A percentile compares a stretch with the other conserved stretches of the same genome.
Evolutionary conservation across 352 stramenopile species (phyloP).

Genomic region (Globisporangium okanoganense): DNA sequence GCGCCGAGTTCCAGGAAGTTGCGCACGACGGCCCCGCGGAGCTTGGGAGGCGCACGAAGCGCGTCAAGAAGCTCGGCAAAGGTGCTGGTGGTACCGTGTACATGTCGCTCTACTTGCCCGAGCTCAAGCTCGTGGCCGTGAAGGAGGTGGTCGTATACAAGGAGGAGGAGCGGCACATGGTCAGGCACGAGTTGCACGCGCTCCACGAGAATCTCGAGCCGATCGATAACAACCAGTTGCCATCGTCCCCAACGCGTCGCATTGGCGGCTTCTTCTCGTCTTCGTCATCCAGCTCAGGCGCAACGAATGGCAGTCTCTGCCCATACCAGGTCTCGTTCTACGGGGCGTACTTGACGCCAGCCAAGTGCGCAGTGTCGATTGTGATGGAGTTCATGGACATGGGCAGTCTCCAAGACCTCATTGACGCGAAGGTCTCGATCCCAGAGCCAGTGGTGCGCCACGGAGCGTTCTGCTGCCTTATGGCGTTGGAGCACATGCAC

Average conservation of each 20-base stretch:
- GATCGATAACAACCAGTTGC: constrained; percentile 26
- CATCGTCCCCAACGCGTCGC: not conserved
- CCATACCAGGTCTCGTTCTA: constrained; percentile 89
- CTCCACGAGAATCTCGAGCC: constrained; percentile 80
- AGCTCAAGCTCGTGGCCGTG: constrained; percentile 80
- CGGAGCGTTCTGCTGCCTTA: constrained; percentile 78
- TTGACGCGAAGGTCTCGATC: constrained; percentile 42
- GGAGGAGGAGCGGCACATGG: constrained; percentile 71
- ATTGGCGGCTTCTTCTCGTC: constrained; percentile 3
- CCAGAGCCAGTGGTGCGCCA: constrained; percentile 64
- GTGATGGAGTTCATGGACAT: constrained; percentile 94
- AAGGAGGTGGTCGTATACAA: constrained; percentile 86
- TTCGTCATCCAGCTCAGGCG: constrained; percentile 3
- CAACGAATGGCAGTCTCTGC: constrained; percentile 22
- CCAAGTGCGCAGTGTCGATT: constrained; percentile 74
- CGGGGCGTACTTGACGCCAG: constrained; percentile 77
- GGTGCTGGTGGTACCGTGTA: constrained; percentile 84
- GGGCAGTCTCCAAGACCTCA: constrained; percentile 79
- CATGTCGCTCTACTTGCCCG: constrained; percentile 78
- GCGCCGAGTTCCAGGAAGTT: constrained; percentile 72
- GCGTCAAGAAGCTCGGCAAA: constrained; percentile 68
- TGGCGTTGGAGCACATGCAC: constrained; percentile 86
- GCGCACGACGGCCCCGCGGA: constrained; percentile 64
- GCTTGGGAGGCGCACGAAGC: constrained; percentile 58
- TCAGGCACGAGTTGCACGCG: constrained; percentile 85